Conservation (phyloP, 345 rosid species). For the Jatropha curcas region DNA sequence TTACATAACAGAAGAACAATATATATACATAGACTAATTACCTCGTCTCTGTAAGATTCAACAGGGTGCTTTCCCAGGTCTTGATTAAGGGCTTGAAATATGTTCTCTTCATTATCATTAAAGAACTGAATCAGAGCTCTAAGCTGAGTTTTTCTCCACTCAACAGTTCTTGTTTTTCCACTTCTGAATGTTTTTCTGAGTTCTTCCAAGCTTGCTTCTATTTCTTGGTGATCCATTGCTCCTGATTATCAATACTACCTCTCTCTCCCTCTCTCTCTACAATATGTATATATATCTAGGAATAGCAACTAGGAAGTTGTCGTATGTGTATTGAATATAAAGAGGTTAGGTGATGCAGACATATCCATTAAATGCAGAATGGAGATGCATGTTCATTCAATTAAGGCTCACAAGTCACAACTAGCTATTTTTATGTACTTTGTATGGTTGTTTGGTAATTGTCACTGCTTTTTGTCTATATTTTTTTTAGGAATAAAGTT, state of each 20-base stretch:
- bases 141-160: slow-evolving; percentile 81
- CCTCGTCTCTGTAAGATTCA: slow-evolving; percentile 83
- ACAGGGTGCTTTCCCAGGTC: slow-evolving; percentile 84
- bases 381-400: no score
- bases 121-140: slow-evolving; percentile 52
- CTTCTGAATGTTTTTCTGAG: slow-evolving; percentile 53
- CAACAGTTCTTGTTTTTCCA: slow-evolving; percentile 56
- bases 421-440: no score
- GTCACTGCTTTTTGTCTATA: no score
- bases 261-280: no score
- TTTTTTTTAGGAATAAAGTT: no score
- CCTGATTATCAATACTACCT: slow-evolving; percentile 23
- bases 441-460: no score
- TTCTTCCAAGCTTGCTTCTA: slow-evolving; percentile 45
- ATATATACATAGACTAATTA: not conserved
- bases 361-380: no score
- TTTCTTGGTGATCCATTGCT: not conserved
- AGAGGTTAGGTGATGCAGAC: no score
- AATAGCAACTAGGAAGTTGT: no score
- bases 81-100: slow-evolving; percentile 52
- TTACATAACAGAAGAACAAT: not conserved
- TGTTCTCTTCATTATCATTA: slow-evolving; percentile 51
- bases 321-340: no score
- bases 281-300: no score
- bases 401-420: no score